Percentiles rank a stretch among this genome's conserved stretches.
Conservation (phyloP, 164 flowering plant genomes). For the Magnolia sinica region DNA sequence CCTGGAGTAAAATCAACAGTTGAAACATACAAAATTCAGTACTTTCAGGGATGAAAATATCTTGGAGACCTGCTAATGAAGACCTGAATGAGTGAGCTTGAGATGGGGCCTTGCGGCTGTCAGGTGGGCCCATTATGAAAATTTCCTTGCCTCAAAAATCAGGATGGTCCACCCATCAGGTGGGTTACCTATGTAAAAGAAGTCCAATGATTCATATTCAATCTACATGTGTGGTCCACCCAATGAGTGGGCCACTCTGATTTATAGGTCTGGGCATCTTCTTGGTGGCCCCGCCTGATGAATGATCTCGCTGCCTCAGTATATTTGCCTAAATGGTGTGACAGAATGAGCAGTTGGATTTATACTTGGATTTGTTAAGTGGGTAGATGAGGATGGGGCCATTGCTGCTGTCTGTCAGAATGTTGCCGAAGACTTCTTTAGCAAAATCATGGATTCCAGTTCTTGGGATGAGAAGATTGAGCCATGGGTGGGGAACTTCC, state of each 20-base stretch:
- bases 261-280: background rate
- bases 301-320: background rate
- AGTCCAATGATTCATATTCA: background rate
- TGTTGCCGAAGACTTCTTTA: slow-evolving; percentile 67
- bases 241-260: background rate
- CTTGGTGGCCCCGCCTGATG: background rate
- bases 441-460: slow-evolving; percentile 61
- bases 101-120: background rate
- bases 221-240: background rate
- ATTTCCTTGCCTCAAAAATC: background rate
- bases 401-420: slow-evolving; percentile 58
- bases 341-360: background rate
- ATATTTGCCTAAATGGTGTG: background rate
- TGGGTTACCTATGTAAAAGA: background rate
- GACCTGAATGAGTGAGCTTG: background rate
- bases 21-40: background rate
- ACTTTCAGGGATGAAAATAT: background rate
- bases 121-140: background rate
- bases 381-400: slow-evolving; percentile 95
- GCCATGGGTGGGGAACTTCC: slow-evolving; percentile 98
- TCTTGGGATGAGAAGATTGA: slow-evolving; percentile 81
- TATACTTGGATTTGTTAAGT: slow-evolving; percentile 72
- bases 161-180: background rate
- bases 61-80: background rate
- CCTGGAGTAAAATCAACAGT: slow-evolving; percentile 34